A percentile compares a stretch with the other conserved stretches of the same genome.
Conservation (phyloP, 2,329 filamentous ascomycete species). For the Paecilomyces sp. region DNA sequence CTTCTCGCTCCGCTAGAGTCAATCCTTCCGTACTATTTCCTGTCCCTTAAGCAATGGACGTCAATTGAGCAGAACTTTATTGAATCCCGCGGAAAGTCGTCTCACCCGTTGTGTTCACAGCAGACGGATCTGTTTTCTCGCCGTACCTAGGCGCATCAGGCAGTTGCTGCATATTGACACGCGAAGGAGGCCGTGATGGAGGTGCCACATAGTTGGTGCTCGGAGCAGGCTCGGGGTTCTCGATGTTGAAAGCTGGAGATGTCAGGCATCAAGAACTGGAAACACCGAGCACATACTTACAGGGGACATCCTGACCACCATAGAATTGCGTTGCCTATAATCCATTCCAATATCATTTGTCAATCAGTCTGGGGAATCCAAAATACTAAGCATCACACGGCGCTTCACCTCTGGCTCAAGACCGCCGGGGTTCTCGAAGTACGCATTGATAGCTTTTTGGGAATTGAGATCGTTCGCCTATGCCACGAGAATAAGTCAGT, state of each 20-base stretch:
- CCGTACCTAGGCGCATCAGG: constrained; percentile 13
- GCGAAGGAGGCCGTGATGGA: constrained; percentile 42
- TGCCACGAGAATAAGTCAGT: neutral
- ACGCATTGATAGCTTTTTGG: constrained; percentile 41
- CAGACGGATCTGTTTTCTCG: constrained; percentile 16
- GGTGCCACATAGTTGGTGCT: constrained; percentile 29
- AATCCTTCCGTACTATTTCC: constrained; percentile 22
- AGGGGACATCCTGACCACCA: constrained; percentile 16
- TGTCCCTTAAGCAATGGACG: constrained; percentile 9
- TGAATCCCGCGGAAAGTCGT: neutral
- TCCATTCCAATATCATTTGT: constrained; percentile 5
- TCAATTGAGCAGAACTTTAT: neutral
- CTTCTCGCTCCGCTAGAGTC: constrained; percentile 36
- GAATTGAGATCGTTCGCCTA: constrained; percentile 39
- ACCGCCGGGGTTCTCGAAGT: constrained; percentile 38
- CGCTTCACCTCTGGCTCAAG: constrained; percentile 23
- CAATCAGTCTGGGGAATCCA: neutral
- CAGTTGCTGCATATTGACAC: constrained; percentile 26
- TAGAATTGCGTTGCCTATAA: constrained; percentile 3
- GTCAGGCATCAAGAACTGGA: constrained; percentile 1
- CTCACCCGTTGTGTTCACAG: constrained; percentile 24
- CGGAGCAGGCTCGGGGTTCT: constrained; percentile 27
- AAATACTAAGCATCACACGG: neutral
- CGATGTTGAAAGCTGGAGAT: constrained; percentile 29
- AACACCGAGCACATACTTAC: constrained; percentile 12